Percentiles rank a stretch among this genome's conserved stretches.
Conservation (phyloP, 179 eudicot genomes). For the Monotropa hypopitys region DNA sequence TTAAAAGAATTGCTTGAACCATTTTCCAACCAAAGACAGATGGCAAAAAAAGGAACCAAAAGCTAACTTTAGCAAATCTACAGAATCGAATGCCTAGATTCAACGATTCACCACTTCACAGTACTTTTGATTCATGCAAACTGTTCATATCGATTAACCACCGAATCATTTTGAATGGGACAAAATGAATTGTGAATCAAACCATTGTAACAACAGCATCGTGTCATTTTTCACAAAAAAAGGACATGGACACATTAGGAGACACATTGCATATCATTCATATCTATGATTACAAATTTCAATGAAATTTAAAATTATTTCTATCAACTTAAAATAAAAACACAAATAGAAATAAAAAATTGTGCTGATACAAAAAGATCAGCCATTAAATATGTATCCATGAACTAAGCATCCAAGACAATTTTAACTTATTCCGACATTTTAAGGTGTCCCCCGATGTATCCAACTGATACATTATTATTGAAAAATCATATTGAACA, state of each 20-base stretch:
- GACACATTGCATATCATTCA: neutral
- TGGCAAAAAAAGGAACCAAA: neutral
- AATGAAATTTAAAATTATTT: neutral
- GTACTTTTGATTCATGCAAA: too few relatives aligned
- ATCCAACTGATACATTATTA: neutral
- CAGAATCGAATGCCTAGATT: too few relatives aligned
- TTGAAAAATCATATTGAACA: neutral
- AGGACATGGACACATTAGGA: neutral
- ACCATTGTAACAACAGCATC: neutral
- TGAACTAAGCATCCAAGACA: neutral
- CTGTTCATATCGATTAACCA: too few relatives aligned
- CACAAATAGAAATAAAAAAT: neutral
- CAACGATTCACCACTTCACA: too few relatives aligned
- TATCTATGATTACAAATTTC: neutral
- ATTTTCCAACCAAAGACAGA: too few relatives aligned
- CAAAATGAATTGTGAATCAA: neutral
- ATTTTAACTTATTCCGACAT: neutral
- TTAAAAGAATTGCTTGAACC: too few relatives aligned
- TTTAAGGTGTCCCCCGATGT: neutral
- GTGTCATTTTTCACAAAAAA: neutral
- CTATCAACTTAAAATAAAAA: neutral
- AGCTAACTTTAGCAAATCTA: neutral
- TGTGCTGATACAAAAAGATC: neutral
- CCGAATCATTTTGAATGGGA: too few relatives aligned
- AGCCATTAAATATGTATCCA: neutral